Conservation (phyloP, 2,329 filamentous ascomycete genomes). For the Canariomyces notabilis region DNA sequence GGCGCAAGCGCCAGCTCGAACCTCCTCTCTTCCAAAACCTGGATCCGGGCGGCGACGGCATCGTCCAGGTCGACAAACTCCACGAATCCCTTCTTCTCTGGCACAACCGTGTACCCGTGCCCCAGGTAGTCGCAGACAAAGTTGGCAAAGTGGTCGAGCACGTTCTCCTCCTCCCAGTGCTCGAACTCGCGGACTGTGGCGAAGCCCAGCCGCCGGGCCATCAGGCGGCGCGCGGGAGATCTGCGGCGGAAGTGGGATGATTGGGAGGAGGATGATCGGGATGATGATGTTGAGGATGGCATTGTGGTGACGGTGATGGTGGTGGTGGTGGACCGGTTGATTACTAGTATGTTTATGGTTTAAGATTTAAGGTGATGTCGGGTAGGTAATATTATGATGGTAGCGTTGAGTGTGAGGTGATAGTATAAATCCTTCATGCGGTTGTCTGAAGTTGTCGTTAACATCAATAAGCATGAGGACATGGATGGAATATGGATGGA, state of each 20-base stretch:
- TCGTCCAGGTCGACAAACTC: constrained; percentile 9
- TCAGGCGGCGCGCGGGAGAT: background rate
- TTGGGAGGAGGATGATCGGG: too few species aligned
- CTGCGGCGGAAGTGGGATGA: background rate
- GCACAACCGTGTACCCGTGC: constrained; percentile 7
- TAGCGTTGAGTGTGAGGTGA: too few species aligned
- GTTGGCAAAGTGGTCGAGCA: constrained; percentile 13
- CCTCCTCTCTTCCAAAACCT: constrained; percentile 2
- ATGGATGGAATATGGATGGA: background rate
- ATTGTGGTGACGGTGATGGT: background rate
- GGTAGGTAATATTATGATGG: background rate
- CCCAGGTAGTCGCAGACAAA: constrained; percentile 17
- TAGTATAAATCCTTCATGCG: too few species aligned
- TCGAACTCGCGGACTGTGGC: background rate
- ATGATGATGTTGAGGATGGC: too few species aligned
- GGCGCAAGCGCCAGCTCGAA: constrained; percentile 9
- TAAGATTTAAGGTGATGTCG: background rate
- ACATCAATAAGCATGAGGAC: background rate
- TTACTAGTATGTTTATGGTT: too few species aligned
- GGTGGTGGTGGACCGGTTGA: too few species aligned
- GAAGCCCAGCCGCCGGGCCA: constrained; percentile 12
- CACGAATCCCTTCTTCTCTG: constrained; percentile 4
- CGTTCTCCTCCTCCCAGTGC: constrained; percentile 12
- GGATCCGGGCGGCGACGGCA: constrained; percentile 4
- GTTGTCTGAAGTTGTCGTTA: too few species aligned